Evolutionary conservation across 352 stramenopile species (phyloP).

Genomic region (Thraustochytrium striatum): DNA sequence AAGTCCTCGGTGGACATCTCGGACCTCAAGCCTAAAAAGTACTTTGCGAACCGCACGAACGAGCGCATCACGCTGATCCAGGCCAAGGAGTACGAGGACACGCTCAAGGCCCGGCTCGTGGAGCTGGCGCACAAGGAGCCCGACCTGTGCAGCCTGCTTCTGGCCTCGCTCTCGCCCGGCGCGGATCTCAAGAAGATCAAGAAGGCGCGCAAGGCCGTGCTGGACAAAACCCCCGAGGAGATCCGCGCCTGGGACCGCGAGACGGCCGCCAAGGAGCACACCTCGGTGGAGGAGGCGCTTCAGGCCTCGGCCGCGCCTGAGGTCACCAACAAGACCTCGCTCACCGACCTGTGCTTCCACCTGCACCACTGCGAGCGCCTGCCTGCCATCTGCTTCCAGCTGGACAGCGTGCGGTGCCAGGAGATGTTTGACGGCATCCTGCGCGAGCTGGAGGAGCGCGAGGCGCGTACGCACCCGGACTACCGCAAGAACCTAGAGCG

Average conservation of each 20-base stretch:
- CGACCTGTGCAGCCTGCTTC: slow-evolving; percentile 71
- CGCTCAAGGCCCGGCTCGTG: slow-evolving; percentile 85
- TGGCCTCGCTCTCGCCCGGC: slow-evolving; percentile 70
- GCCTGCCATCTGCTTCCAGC: slow-evolving; percentile 76
- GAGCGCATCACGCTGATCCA: slow-evolving; percentile 93
- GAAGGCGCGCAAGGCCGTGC: slow-evolving; percentile 59
- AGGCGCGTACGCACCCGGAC: slow-evolving; percentile 69
- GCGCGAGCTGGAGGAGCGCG: slow-evolving; percentile 66
- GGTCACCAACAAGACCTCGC: slow-evolving; percentile 57
- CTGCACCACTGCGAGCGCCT: slow-evolving; percentile 64
- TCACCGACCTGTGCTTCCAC: slow-evolving; percentile 68
- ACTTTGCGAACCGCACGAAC: slow-evolving; percentile 79
- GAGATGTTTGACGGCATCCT: slow-evolving; percentile 75
- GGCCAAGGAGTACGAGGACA: slow-evolving; percentile 94
- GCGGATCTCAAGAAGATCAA: slow-evolving; percentile 69
- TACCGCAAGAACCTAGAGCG: slow-evolving; percentile 64
- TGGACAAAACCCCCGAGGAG: slow-evolving; percentile 75
- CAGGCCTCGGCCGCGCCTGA: slow-evolving; percentile 18
- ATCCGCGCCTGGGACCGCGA: slow-evolving; percentile 65
- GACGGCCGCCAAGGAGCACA: slow-evolving; percentile 66
- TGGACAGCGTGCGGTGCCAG: slow-evolving; percentile 76
- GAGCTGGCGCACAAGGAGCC: slow-evolving; percentile 77
- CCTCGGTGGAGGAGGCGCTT: slow-evolving; percentile 67
- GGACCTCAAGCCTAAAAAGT: slow-evolving; percentile 87
- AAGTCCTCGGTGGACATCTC: slow-evolving; percentile 75